Evolutionary conservation across 2,329 filamentous ascomycete species (phyloP).

Genomic region (Berkeleyomyces basicola): DNA sequence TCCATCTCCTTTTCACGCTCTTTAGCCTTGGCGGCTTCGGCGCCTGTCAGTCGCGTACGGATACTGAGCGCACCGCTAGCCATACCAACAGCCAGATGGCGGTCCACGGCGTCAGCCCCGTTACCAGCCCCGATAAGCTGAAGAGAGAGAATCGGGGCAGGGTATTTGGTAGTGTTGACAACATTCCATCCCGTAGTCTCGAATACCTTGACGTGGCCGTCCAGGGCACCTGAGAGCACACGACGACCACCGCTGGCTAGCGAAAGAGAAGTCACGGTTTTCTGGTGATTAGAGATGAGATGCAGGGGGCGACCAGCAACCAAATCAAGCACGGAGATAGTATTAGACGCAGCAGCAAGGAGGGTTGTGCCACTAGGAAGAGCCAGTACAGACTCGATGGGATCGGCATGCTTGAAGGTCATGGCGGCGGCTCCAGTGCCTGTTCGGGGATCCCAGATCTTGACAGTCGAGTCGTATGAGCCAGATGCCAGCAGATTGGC

Average conservation of each 20-base stretch:
- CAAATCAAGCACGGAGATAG: slow-evolving; percentile 81
- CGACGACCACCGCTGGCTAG: slow-evolving; percentile 66
- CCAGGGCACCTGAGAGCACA: slow-evolving; percentile 73
- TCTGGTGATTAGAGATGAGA: slow-evolving; percentile 86
- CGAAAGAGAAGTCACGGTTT: slow-evolving; percentile 81
- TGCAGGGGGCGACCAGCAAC: slow-evolving; percentile 78
- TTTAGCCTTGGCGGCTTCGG: slow-evolving; percentile 58
- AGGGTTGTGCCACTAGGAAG: slow-evolving; percentile 76
- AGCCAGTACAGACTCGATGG: slow-evolving; percentile 76
- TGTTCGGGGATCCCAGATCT: slow-evolving; percentile 78
- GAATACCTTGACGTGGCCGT: slow-evolving; percentile 94
- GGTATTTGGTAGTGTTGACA: slow-evolving; percentile 86
- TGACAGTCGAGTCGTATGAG: slow-evolving; percentile 86
- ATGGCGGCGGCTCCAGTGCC: slow-evolving; percentile 51
- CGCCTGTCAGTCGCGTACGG: slow-evolving; percentile 70
- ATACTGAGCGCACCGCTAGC: slow-evolving; percentile 83
- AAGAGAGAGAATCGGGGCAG: slow-evolving; percentile 74
- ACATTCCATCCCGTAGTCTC: slow-evolving; percentile 92
- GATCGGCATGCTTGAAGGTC: slow-evolving; percentile 86
- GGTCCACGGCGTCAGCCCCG: slow-evolving; percentile 47
- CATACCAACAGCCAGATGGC: slow-evolving; percentile 89
- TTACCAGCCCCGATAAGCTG: slow-evolving; percentile 42
- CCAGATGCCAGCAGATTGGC: slow-evolving; percentile 73
- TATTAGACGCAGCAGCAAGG: slow-evolving; percentile 67
- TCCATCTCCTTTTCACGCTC: slow-evolving; percentile 76